Evolutionary conservation across 805 yeast genomes (phyloP), one percentile per base, ranked within the genome.

Genomic region (Ogataea degrootiae): DNA sequence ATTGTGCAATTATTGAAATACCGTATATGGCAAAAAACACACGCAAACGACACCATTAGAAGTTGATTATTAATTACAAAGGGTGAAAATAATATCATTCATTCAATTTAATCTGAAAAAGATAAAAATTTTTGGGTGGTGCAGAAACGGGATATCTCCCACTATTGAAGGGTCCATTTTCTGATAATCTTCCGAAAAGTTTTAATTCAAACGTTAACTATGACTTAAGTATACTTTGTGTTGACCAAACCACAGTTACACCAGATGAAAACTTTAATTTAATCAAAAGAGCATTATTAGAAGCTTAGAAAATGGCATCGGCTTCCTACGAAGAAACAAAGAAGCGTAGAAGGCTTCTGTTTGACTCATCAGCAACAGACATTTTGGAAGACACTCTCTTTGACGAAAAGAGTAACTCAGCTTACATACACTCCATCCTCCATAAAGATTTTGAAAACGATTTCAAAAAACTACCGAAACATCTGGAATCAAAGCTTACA

Each of bases 381-480:
- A 39, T 44, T 4, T 19, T 42, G 1, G 43, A 46, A 5, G 35
- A 44, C 34, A n/a, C 22, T 11, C 39, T 43, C 33, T 41, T 9
- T 12, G 56, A 51, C 39, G 47, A 42, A 17, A 39, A 16, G 23
- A 41, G 52, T 37, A 39, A 43, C 21, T n/a, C 19, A 33, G 44
- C 45, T 5, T 58, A 56, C 38, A 41, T 35, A 6, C 48, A 36
- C 8, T 51, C 59, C 12, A 49, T 51, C 8, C 31, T 41, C 4
- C 34, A 41, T n/a, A n/a, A 31, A 4, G 52, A 53, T 14, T 51
- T 45, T 39, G 37, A 47, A 9, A 39, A 46, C 16, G 44, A 44
- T 26, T 46, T 43, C 17, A 47, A 46, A 15, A 31, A 15, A 9
- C 40, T 56, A 14, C 62, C 60, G 3, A 41, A 21, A 29, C 49